These are phyloP conservation scores for Xylariaceae sp. DNA, from an alignment of 2,329 filamentous ascomycete genomes.

Conservation along the genomic window DNA sequence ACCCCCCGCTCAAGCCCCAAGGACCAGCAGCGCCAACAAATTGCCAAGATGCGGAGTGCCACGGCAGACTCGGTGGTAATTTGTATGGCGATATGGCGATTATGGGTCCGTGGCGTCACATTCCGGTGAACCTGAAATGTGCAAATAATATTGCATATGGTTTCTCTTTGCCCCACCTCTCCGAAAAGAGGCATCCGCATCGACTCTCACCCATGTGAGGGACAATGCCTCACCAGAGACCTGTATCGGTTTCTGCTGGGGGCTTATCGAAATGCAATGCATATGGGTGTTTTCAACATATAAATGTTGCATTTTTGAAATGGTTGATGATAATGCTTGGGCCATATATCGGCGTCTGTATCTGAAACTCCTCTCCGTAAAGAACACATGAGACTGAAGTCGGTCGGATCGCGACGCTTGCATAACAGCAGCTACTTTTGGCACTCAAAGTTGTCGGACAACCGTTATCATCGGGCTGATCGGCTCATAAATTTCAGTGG, in stretches of 20 bases:
- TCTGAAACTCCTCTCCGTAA: conserved; percentile 3
- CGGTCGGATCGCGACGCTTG: not conserved
- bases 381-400: not conserved
- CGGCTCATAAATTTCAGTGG: not conserved
- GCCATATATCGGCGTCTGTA: no score
- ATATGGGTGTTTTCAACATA: not conserved
- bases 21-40: conserved; percentile 27
- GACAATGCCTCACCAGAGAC: not conserved
- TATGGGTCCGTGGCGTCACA: conserved; percentile 7
- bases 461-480: not conserved
- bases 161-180: not conserved
- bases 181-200: conserved; percentile 3
- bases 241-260: not conserved
- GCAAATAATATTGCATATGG: conserved; percentile 8
- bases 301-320: conserved; percentile 13
- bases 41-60: conserved; percentile 26
- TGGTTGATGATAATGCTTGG: no score
- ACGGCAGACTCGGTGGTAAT: conserved; percentile 11
- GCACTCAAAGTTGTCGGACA: not conserved
- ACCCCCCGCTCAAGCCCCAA: conserved; percentile 32
- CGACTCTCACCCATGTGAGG: not conserved
- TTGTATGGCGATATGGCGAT: conserved; percentile 9
- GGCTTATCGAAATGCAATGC: conserved; percentile 4
- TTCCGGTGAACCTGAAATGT: conserved; percentile 8
- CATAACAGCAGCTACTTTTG: not conserved